Conservation (phyloP, 352 stramenopile genomes). For the Phytopythium sindhum region DNA sequence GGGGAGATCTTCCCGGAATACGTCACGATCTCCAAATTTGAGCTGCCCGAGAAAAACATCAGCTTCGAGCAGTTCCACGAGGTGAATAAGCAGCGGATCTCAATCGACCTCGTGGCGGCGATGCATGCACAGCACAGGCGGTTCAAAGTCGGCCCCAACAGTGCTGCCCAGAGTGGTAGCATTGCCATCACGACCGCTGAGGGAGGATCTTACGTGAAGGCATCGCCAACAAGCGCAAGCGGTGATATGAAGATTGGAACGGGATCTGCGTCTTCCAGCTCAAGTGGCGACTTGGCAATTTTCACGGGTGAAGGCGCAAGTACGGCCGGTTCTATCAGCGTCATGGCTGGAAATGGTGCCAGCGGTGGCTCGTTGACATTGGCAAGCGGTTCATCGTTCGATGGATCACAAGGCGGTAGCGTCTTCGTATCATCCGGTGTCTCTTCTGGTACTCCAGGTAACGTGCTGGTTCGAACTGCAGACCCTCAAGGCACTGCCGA, state of each 20-base stretch:
- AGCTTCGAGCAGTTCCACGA: conserved; percentile 90
- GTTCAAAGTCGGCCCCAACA: conserved; percentile 59
- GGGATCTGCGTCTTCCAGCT: conserved; percentile 25
- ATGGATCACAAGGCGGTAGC: conserved; percentile 18
- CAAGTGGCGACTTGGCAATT: conserved; percentile 31
- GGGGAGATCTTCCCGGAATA: conserved; percentile 91
- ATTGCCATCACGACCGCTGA: conserved; percentile 48
- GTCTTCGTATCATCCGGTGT: conserved; percentile 28
- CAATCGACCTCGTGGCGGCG: conserved; percentile 88
- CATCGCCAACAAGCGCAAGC: conserved; percentile 23
- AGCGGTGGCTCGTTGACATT: conserved; percentile 32
- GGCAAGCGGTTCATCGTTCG: conserved; percentile 32
- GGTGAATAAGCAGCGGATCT: conserved; percentile 92
- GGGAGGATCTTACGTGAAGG: conserved; percentile 34
- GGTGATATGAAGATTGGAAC: conserved; percentile 34
- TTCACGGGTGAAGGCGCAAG: conserved; percentile 20
- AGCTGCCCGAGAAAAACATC: conserved; percentile 87
- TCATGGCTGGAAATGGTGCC: conserved; percentile 27
- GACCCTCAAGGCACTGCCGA: conserved; percentile 22
- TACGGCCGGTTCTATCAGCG: conserved; percentile 23
- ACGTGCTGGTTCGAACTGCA: conserved; percentile 20
- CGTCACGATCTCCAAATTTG: conserved; percentile 82
- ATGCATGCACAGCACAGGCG: conserved; percentile 83
- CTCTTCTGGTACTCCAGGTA: conserved; percentile 18
- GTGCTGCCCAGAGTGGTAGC: conserved; percentile 29